phyloP scores from a whole-genome alignment of 352 stramenopile genomes.

The Phytophthora sp. region DNA sequence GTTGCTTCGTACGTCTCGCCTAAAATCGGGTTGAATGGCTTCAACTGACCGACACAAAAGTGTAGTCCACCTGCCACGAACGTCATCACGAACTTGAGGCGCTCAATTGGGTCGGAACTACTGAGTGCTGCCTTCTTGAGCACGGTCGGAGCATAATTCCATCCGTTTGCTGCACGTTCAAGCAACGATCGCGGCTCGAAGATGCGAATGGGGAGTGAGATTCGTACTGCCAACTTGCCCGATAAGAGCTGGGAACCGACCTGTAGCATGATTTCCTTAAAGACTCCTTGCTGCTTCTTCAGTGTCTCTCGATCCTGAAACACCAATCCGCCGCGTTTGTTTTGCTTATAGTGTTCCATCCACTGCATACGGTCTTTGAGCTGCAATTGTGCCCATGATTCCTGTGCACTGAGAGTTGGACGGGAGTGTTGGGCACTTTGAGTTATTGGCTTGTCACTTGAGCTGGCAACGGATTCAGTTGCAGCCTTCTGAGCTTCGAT shows the following conservation, averaged over 20 bases:
- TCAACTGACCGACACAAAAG: constrained; percentile 76
- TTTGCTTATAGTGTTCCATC: constrained; percentile 62
- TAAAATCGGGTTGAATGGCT: constrained; percentile 85
- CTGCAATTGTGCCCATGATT: constrained; percentile 60
- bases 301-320: constrained; percentile 71
- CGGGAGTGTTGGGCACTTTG: constrained; percentile 15
- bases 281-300: constrained; percentile 83
- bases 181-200: constrained; percentile 78
- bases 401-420: constrained; percentile 24
- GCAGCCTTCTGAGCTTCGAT: constrained; percentile 37
- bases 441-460: constrained; percentile 9
- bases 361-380: constrained; percentile 63
- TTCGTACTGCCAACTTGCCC: constrained; percentile 71
- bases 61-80: constrained; percentile 74
- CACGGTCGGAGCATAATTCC: constrained; percentile 79
- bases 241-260: constrained; percentile 72
- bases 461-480: constrained; percentile 11
- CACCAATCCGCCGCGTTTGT: constrained; percentile 74
- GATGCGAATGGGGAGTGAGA: constrained; percentile 78
- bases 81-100: constrained; percentile 75
- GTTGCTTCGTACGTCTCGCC: constrained; percentile 80
- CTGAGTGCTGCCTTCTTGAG: constrained; percentile 72
- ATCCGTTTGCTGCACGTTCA: constrained; percentile 74
- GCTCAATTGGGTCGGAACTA: constrained; percentile 56
- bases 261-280: constrained; percentile 83